Percentiles rank a stretch among this genome's conserved stretches.
These are phyloP conservation scores for Penicillium griseofulvum DNA, from an alignment of 2,329 filamentous ascomycete species.

Conservation along the genomic window DNA sequence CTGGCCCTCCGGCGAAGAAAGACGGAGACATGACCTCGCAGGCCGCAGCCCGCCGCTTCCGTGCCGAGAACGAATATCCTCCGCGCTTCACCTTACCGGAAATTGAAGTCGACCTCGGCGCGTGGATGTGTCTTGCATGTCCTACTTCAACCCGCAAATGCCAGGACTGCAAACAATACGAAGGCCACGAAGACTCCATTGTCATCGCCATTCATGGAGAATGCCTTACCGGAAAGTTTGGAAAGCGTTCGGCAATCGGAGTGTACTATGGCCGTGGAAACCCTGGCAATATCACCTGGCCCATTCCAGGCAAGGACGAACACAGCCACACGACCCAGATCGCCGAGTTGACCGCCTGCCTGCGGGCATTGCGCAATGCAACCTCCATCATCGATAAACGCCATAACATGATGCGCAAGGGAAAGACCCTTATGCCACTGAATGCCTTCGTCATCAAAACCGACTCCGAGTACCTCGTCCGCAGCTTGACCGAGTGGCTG, in stretches of 20 bases:
- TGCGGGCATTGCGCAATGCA: constrained; percentile 12
- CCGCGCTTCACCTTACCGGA: constrained; percentile 1
- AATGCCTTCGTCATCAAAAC: constrained; percentile 27
- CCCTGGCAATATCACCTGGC: constrained; percentile 1
- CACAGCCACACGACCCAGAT: constrained; percentile 18
- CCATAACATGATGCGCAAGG: not conserved
- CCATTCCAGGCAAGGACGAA: constrained; percentile 4
- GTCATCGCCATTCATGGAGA: constrained; percentile 6
- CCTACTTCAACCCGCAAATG: constrained; percentile 5
- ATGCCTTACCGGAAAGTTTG: not conserved
- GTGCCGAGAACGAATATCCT: not conserved
- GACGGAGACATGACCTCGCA: not conserved
- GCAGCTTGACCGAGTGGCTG: constrained; percentile 33
- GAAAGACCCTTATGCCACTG: constrained; percentile 6
- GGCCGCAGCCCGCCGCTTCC: constrained; percentile 2
- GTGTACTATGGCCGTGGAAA: constrained; percentile 15
- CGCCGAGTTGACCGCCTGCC: constrained; percentile 20
- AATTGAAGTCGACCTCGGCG: constrained; percentile 5
- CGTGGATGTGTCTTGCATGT: constrained; percentile 13
- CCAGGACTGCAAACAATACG: constrained; percentile 7
- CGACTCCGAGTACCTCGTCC: constrained; percentile 36
- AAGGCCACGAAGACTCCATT: constrained; percentile 9
- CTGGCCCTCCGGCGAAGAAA: not conserved
- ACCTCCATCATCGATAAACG: not conserved
- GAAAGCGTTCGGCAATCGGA: constrained; percentile 6